These are phyloP conservation scores for Blastobotrys elegans DNA, from an alignment of 1,139 yeast genomes.

Conservation along the genomic window DNA sequence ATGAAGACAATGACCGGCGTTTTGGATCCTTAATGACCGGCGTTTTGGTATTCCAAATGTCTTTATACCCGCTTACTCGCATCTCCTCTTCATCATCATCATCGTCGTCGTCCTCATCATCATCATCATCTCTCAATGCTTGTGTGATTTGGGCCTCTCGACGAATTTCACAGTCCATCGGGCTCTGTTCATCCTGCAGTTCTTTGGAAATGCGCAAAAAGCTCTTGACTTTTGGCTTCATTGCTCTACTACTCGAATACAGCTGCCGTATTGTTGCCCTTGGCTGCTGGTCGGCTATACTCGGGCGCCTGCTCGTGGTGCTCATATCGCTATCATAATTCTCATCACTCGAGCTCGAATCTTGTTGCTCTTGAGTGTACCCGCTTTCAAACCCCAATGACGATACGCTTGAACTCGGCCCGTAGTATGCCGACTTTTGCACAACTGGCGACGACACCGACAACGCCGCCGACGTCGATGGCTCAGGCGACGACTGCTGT, in stretches of 20 bases:
- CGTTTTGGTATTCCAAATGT: not conserved
- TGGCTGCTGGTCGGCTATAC: conserved; percentile 9
- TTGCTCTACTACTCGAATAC: conserved; percentile 21
- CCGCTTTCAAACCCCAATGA: conserved; percentile 25
- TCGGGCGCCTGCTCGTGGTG: conserved; percentile 23
- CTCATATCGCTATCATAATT: conserved; percentile 29
- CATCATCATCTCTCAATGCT: conserved; percentile 28
- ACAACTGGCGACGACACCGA: not conserved
- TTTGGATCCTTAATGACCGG: not conserved
- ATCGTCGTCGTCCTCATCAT: conserved; percentile 1
- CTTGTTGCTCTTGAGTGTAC: conserved; percentile 10
- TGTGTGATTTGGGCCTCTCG: conserved; percentile 33
- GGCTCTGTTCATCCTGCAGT: conserved; percentile 32
- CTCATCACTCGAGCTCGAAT: conserved; percentile 21
- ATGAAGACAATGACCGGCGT: not conserved
- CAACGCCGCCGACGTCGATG: no score
- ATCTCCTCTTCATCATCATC: not conserved
- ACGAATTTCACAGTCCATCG: conserved; percentile 32
- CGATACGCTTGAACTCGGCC: conserved; percentile 27
- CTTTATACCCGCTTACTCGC: no score
- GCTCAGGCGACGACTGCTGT: no score
- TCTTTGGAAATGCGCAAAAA: conserved; percentile 32
- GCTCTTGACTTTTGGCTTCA: conserved; percentile 31
- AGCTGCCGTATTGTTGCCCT: conserved; percentile 14
- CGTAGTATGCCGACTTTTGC: conserved; percentile 16